These are phyloP conservation scores for Syzygium syzygioides DNA, from an alignment of 441 rosid species.

Conservation along the genomic window DNA sequence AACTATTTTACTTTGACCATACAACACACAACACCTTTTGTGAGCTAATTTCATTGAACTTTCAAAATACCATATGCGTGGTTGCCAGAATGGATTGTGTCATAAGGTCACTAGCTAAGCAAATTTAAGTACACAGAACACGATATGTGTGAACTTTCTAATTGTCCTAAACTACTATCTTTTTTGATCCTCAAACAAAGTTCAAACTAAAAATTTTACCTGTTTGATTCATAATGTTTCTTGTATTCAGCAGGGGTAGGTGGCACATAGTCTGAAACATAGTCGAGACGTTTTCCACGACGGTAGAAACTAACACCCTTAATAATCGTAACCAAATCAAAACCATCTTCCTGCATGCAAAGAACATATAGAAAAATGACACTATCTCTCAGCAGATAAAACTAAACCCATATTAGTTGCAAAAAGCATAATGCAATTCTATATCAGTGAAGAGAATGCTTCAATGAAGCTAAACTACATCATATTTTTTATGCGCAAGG, in stretches of 20 bases:
- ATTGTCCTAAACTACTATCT: neutral
- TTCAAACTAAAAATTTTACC: slow-evolving; percentile 25
- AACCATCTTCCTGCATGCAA: slow-evolving; percentile 56
- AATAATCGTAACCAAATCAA: slow-evolving; percentile 58
- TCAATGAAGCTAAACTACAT: neutral
- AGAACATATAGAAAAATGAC: slow-evolving; percentile 1
- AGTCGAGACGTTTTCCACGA: slow-evolving; percentile 45
- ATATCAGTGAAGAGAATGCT: neutral
- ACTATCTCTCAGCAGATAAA: neutral
- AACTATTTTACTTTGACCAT: neutral
- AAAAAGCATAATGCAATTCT: neutral
- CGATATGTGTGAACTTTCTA: neutral
- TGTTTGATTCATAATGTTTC: slow-evolving; percentile 32
- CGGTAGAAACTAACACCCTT: slow-evolving; percentile 70
- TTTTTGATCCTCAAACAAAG: neutral
- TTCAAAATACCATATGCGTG: neutral
- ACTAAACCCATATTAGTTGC: neutral
- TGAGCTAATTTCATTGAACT: neutral
- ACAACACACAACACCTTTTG: neutral
- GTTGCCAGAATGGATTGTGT: neutral
- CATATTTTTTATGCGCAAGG: neutral
- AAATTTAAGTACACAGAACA: neutral
- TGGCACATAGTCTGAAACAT: slow-evolving; percentile 57
- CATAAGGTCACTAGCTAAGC: neutral
- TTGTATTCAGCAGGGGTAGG: slow-evolving; percentile 57